Conservation (phyloP, 2,329 filamentous ascomycete genomes). For the Nannizziopsis barbatae region DNA sequence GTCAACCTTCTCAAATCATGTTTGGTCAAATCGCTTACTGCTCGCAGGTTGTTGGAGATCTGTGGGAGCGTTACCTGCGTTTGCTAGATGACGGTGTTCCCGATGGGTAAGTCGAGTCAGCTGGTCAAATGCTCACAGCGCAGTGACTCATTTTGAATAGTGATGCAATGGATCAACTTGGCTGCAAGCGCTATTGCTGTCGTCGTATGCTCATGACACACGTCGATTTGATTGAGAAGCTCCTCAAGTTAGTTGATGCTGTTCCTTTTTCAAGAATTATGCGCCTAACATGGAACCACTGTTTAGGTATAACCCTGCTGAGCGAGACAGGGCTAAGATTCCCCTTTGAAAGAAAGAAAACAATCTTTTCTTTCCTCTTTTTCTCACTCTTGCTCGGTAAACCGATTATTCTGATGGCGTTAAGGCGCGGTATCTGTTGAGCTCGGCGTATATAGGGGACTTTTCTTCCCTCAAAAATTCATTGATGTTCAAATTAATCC, state of each 20-base stretch:
- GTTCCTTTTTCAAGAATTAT: background rate
- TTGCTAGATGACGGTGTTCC: conserved; percentile 67
- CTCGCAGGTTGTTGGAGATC: conserved; percentile 77
- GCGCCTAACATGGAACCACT: background rate
- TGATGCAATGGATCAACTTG: conserved; percentile 90
- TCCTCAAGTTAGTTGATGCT: conserved; percentile 64
- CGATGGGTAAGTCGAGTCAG: conserved; percentile 52
- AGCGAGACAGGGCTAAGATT: conserved; percentile 36
- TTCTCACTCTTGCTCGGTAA: too few species aligned
- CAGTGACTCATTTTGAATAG: conserved; percentile 37
- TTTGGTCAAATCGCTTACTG: conserved; percentile 1
- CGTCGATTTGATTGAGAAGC: conserved; percentile 96
- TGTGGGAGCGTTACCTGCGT: conserved; percentile 92
- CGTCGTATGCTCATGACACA: conserved; percentile 99
- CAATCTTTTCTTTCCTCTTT: too few species aligned
- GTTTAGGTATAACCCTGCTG: conserved; percentile 40
- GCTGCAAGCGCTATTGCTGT: conserved; percentile 93
- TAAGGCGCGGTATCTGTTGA: too few species aligned
- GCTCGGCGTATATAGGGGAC: too few species aligned
- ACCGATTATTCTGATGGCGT: too few species aligned
- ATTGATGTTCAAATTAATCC: too few species aligned
- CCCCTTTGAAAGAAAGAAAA: conserved; percentile 16
- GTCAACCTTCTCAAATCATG: background rate
- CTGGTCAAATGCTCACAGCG: background rate
- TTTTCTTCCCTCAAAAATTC: too few species aligned